Evolutionary conservation across 2,329 filamentous ascomycete genomes (phyloP).

Genomic region (Simplicillium sp.): DNA sequence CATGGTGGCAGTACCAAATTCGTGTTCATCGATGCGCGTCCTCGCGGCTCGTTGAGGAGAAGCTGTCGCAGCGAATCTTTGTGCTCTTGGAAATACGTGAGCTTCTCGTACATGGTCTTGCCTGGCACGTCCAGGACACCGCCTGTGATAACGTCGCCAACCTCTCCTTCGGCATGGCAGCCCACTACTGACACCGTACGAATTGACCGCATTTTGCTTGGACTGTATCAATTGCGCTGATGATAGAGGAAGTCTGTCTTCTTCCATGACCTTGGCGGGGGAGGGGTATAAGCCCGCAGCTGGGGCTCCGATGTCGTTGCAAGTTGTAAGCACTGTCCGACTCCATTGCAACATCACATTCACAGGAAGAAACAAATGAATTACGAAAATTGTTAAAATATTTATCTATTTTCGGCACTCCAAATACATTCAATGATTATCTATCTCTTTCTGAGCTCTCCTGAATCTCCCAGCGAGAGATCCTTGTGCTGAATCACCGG

Average conservation of each 20-base stretch:
- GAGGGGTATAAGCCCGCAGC: too few species aligned
- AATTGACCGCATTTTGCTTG: conserved; percentile 5
- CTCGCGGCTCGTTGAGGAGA: conserved; percentile 35
- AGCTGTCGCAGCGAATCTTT: conserved; percentile 30
- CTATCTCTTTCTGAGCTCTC: neutral
- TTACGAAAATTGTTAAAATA: too few species aligned
- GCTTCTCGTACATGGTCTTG: conserved; percentile 38
- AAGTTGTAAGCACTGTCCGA: too few species aligned
- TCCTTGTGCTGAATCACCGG: neutral
- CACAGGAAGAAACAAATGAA: too few species aligned
- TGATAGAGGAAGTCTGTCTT: too few species aligned
- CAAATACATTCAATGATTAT: neutral
- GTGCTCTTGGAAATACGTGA: conserved; percentile 28
- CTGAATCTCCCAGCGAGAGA: neutral
- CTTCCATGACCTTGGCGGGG: too few species aligned
- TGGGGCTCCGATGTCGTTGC: too few species aligned
- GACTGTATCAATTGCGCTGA: neutral
- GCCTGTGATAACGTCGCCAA: conserved; percentile 38
- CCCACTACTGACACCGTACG: conserved; percentile 20
- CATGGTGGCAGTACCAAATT: conserved; percentile 33
- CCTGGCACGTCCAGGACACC: conserved; percentile 32
- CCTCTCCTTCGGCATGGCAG: conserved; percentile 29
- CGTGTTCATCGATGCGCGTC: conserved; percentile 26
- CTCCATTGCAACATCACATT: too few species aligned
- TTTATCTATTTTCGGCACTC: too few species aligned